Base-by-base conservation (phyloP, 2,329 filamentous ascomycete species). In the Penicillium sp. region DNA sequence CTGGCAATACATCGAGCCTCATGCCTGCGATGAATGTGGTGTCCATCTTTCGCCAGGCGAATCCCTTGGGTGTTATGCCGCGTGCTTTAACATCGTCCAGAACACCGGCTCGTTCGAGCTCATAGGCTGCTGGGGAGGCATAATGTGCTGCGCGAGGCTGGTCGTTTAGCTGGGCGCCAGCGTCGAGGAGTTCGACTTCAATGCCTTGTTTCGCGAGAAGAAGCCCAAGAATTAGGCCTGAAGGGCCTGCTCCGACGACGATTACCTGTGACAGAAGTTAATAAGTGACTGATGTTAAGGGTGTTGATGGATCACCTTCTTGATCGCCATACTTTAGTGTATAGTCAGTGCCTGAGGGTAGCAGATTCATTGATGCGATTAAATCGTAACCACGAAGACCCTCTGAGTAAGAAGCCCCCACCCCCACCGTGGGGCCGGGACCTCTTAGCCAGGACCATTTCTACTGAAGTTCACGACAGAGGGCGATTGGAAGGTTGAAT, bases 131-230 rank as follows among this genome's bases (percentile, higher is more conserved):
- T 0, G 82, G 76, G 0, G 81, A 75, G 3, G 80, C 81, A 64
- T 85, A 86, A 67, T 85, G 82, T 2, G 83, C 81, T 13, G 84
- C 84, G 26, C 84, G 81, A 0, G 84, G 84, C 52, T 82, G 81
- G 52, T 79, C 74, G 70, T 85, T 81, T 42, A 86, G 74, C 49
- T 78, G 72, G 24, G 74, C 65, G 2, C 78, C 75, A 2, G 79
- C 78, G 60, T 87, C 84, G 48, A 86, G 72, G 12, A 71, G 33
- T 16, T 66, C 61, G n/a, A 69, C 67, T 38, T 63, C 52, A 42
- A 69, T 60, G 4, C 68, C 67, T 51, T 66, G 53, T 58, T 65
- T 67, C n/a, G 66, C 62, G 18, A 70, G 65, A 3, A 70, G 56
- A 18, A 71, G 60, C 1, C 61, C 55, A 2, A 71, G 63, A 4